Percentiles rank a stretch among this genome's conserved stretches.
These are phyloP conservation scores for Xeromyces bisporus DNA, from an alignment of 495 filamentous ascomycete genomes.

Conservation along the genomic window DNA sequence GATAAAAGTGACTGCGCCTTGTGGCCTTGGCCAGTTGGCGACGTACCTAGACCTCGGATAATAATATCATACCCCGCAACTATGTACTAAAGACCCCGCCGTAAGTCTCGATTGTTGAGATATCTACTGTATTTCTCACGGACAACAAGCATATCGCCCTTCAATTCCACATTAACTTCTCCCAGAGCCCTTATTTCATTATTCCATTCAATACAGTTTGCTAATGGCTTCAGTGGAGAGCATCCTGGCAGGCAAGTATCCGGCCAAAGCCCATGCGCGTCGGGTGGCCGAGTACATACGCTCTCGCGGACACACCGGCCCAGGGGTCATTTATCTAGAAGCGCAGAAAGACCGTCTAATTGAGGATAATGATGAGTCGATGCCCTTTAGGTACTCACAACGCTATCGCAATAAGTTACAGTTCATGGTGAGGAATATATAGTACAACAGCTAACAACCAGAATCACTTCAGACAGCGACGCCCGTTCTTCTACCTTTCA, in stretches of 20 bases:
- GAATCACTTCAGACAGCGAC: constrained; percentile 43
- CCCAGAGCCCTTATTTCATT: background rate
- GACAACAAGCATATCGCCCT: too few relatives aligned
- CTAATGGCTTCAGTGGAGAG: constrained; percentile 23
- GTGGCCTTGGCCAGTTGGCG: too few relatives aligned
- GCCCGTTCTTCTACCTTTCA: constrained; percentile 88
- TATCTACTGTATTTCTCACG: too few relatives aligned
- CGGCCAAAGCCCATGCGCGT: constrained; percentile 77
- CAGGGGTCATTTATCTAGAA: constrained; percentile 61
- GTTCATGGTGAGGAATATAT: too few relatives aligned
- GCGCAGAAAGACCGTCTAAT: constrained; percentile 57
- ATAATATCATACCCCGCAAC: too few relatives aligned
- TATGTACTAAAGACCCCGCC: too few relatives aligned
- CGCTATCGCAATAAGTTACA: too few relatives aligned
- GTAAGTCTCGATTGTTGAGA: too few relatives aligned
- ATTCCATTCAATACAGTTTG: background rate
- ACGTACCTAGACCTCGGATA: too few relatives aligned
- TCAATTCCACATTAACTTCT: background rate
- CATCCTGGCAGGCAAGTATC: constrained; percentile 62
- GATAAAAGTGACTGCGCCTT: too few relatives aligned
- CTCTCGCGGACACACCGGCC: constrained; percentile 13
- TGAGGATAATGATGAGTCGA: constrained; percentile 68
- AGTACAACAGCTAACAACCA: constrained; percentile 3
- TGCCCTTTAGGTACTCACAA: constrained; percentile 66
- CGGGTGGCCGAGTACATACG: constrained; percentile 62